These are phyloP conservation scores for Heracleum sosnowskyi DNA, from an alignment of 129 eudicot genomes.

Conservation along the genomic window DNA sequence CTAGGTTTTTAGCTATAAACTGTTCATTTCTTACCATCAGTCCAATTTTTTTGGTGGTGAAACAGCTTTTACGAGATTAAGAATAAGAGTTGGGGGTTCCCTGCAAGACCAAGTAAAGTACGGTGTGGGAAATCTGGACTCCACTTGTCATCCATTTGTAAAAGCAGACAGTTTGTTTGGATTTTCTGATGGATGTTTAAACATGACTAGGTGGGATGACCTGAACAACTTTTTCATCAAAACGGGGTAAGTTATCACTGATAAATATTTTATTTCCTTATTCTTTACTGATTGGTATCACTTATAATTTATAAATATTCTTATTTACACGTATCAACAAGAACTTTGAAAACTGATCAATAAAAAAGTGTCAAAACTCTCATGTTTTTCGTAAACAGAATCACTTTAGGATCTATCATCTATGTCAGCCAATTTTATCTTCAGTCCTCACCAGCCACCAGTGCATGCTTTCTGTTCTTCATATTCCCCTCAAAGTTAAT, in stretches of 20 bases:
- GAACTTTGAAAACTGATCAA: background rate
- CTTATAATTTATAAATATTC: too few relatives aligned
- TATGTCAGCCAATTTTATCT: background rate
- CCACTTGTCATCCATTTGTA: slow-evolving; percentile 53
- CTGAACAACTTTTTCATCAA: slow-evolving; percentile 59
- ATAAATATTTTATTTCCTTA: background rate
- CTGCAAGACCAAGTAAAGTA: slow-evolving; percentile 83
- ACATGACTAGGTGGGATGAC: slow-evolving; percentile 83
- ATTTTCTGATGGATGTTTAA: slow-evolving; percentile 72
- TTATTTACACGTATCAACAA: background rate
- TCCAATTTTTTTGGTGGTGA: slow-evolving; percentile 3
- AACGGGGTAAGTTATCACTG: slow-evolving; percentile 49
- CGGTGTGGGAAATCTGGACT: slow-evolving; percentile 38
- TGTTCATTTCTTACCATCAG: slow-evolving; percentile 1
- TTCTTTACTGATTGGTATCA: background rate
- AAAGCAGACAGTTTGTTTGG: slow-evolving; percentile 66
- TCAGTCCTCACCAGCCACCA: background rate
- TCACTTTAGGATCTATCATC: background rate
- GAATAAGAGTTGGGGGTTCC: slow-evolving; percentile 91
- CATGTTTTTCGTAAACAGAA: background rate
- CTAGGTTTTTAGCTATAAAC: slow-evolving; percentile 14
- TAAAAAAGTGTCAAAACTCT: background rate
- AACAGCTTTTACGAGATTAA: slow-evolving; percentile 61
- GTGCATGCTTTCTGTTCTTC: slow-evolving; percentile 1
- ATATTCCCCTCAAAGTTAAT: background rate